Base-by-base conservation (phyloP, 306 rosid species). In the Neltuma alba region DNA sequence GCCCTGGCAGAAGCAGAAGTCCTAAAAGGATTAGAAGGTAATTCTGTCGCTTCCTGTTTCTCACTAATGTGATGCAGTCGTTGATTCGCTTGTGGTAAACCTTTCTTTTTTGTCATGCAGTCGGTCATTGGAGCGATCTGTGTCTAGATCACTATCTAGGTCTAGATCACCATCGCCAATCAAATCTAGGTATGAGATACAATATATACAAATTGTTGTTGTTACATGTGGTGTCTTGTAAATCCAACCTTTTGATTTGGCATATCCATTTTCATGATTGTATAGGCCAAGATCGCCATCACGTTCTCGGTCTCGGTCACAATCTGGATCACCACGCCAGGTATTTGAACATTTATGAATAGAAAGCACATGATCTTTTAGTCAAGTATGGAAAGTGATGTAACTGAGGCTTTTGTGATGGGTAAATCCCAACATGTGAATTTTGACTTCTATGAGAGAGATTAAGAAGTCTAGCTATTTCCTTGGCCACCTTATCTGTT, bases 151-250 rank as follows among this genome's bases (percentile, higher is more conserved):
- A 8, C 83, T 85, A 18, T 96, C 98, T 40, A 84, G 89, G 80
- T 93, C 98, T 68, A 88, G 96, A 87, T 96, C 99, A 58, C 87
- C 89, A 50, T 89, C 98, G 41, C 99, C 98, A 20, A 81, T 89
- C 85, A 96, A 93, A 83, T 36, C 96, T 64, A 93, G 97, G 99
- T 96, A 85, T 41, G 96, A 98, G 90, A 85, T 41, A 23, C 23
- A 65, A 71, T 65, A 20, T 18, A 12, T 69, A 12, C 21, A 40
- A 68, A 36, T 58, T 27, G n/a, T 15, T 34, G 28, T 33, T 16
- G 18, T 38, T 66, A 21, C n/a, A 7, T 61, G 28, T 16, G 11
- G 36, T 60, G 76, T 50, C 5, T 12, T 33, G 54, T 15, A 23
- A 30, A 52, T 4, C 48, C 31, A 23, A 36, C 16, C 1, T 38